Conservation (phyloP, 2,329 filamentous ascomycete genomes). For the Epichloe sp. region DNA sequence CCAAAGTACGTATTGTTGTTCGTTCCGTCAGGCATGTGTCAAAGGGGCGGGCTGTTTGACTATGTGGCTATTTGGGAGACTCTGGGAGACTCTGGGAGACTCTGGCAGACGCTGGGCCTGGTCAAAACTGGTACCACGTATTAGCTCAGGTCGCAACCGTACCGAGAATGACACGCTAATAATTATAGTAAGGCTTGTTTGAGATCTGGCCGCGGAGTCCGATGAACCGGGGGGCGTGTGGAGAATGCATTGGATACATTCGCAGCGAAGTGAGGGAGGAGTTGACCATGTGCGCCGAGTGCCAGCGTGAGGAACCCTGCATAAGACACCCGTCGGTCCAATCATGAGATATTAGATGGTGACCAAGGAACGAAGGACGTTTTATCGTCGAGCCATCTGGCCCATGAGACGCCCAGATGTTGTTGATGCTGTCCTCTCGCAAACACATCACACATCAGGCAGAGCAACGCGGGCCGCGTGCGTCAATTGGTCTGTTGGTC, state of each 20-base stretch:
- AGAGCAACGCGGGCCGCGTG: not conserved
- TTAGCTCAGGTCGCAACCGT: not conserved
- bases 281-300: not conserved
- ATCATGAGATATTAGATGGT: too few species aligned
- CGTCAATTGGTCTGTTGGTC: slow-evolving; percentile 1
- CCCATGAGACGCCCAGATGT: too few species aligned
- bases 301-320: not conserved
- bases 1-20: not conserved
- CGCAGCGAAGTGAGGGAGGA: not conserved
- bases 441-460: too few species aligned
- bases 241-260: not conserved
- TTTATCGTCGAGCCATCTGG: too few species aligned
- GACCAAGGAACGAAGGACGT: too few species aligned
- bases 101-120: too few species aligned
- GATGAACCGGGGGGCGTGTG: not conserved
- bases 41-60: not conserved
- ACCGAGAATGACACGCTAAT: not conserved
- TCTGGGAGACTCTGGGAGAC: too few species aligned
- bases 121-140: not conserved
- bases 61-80: not conserved
- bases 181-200: not conserved
- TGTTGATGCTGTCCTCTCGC: too few species aligned
- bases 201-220: not conserved
- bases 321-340: too few species aligned
- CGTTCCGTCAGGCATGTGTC: not conserved